Percentiles rank a stretch among this genome's conserved stretches.
Evolutionary conservation across 1,284 basidiomycete species (phyloP).

Genomic region (Sporisorium graminicola): DNA sequence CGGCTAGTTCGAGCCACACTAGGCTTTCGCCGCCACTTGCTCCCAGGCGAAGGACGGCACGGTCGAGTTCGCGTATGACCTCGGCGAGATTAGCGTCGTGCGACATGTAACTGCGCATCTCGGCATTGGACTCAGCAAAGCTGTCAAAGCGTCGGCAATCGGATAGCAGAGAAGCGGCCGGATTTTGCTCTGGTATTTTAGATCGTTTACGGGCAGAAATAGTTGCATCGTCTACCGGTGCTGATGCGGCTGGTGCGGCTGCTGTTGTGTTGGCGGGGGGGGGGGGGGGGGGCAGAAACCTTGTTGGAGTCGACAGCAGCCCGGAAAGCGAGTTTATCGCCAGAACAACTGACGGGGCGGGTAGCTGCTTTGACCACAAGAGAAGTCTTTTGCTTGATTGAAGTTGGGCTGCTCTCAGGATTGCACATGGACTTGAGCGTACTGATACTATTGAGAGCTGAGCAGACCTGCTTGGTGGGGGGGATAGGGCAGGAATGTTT

Average conservation of each 20-base stretch:
- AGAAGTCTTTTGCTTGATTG: neutral
- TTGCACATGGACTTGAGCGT: neutral
- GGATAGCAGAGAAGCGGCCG: conserved; percentile 5
- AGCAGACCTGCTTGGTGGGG: neutral
- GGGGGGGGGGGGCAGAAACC: too few species aligned
- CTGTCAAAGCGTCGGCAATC: conserved; percentile 17
- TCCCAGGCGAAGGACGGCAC: conserved; percentile 12
- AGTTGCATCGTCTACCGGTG: too few species aligned
- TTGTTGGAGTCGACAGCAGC: too few species aligned
- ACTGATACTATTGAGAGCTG: too few species aligned
- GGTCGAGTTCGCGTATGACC: conserved; percentile 24
- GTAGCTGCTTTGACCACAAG: neutral
- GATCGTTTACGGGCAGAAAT: conserved; percentile 2
- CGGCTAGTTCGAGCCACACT: conserved; percentile 18
- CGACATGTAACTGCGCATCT: conserved; percentile 9
- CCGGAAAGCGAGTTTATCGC: too few species aligned
- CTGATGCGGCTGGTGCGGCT: neutral
- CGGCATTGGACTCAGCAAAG: conserved; percentile 15
- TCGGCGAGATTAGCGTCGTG: conserved; percentile 4
- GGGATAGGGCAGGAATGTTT: neutral
- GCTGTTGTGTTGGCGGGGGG: neutral
- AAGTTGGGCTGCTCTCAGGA: too few species aligned
- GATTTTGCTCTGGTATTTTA: conserved; percentile 13
- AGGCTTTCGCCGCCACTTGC: neutral
- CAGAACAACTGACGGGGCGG: neutral